Evolutionary conservation across 2,329 filamentous ascomycete species (phyloP).

Genomic region (Tetracladium maxilliforme): DNA sequence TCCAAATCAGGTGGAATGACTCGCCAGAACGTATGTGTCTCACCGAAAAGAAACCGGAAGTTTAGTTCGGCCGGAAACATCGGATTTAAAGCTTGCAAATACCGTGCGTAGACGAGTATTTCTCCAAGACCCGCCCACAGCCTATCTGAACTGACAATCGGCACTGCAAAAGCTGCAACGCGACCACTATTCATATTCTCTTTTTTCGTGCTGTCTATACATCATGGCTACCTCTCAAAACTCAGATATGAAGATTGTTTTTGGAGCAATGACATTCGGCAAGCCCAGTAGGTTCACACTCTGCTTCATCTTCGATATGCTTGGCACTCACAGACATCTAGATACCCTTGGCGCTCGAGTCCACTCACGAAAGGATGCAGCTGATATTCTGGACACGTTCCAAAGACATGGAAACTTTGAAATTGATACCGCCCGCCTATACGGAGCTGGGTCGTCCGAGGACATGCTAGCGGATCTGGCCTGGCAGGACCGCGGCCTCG

Average conservation of each 20-base stretch:
- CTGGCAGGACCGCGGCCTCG: slow-evolving; percentile 48
- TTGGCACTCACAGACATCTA: slow-evolving; percentile 1
- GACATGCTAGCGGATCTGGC: slow-evolving; percentile 41
- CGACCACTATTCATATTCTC: no score
- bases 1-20: no score
- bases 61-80: no score
- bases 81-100: no score
- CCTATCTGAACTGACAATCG: no score
- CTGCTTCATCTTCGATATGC: background rate
- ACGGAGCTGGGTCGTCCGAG: slow-evolving; percentile 51
- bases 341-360: slow-evolving; percentile 13
- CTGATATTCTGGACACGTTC: slow-evolving; percentile 46
- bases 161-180: no score
- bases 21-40: no score
- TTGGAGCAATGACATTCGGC: slow-evolving; percentile 15
- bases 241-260: slow-evolving; percentile 11
- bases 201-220: no score
- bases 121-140: no score
- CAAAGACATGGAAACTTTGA: slow-evolving; percentile 53
- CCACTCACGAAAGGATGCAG: slow-evolving; percentile 29
- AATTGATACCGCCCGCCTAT: slow-evolving; percentile 53
- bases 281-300: slow-evolving; percentile 3
- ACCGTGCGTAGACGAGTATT: no score
- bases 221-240: no score
- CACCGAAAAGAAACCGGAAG: no score